Conservation (phyloP, 345 rosid genomes). For the Gossypium stocksii region DNA sequence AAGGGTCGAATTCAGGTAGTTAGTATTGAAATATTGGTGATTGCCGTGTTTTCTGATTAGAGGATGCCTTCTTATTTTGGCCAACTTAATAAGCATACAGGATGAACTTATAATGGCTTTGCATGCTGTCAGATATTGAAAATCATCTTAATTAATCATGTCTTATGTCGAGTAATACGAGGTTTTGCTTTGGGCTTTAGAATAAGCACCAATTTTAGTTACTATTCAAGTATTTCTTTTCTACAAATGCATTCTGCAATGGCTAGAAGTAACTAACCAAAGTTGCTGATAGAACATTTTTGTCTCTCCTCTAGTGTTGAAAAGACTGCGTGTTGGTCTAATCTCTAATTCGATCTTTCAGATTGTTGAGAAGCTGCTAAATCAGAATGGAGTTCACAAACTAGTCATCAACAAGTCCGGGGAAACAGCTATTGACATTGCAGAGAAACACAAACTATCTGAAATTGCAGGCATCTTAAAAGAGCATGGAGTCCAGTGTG, state of each 20-base stretch:
- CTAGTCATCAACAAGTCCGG: conserved; percentile 51
- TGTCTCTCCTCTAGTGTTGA: not conserved
- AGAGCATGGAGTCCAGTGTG: conserved; percentile 61
- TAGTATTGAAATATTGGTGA: not conserved
- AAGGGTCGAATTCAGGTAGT: conserved; percentile 70
- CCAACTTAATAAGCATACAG: not conserved
- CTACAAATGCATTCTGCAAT: too few species aligned
- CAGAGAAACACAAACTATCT: conserved; percentile 34
- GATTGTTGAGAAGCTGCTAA: conserved; percentile 52
- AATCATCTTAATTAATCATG: not conserved
- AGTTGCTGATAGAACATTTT: not conserved
- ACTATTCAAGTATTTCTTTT: too few species aligned
- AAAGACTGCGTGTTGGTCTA: not conserved
- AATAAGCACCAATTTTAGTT: too few species aligned
- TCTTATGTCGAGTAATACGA: not conserved
- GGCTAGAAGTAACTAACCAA: too few species aligned
- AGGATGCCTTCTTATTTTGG: not conserved
- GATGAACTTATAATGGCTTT: conserved; percentile 10
- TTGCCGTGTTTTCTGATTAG: not conserved
- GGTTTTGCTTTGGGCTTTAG: too few species aligned
- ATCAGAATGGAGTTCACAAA: conserved; percentile 43
- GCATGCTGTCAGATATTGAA: not conserved
- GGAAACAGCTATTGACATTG: conserved; percentile 35
- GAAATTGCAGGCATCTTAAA: conserved; percentile 45
- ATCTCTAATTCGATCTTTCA: conserved; percentile 31